Percentiles rank a stretch among this genome's conserved stretches.
Conservation (phyloP, 352 stramenopile genomes). For the Pythium sukuiense region DNA sequence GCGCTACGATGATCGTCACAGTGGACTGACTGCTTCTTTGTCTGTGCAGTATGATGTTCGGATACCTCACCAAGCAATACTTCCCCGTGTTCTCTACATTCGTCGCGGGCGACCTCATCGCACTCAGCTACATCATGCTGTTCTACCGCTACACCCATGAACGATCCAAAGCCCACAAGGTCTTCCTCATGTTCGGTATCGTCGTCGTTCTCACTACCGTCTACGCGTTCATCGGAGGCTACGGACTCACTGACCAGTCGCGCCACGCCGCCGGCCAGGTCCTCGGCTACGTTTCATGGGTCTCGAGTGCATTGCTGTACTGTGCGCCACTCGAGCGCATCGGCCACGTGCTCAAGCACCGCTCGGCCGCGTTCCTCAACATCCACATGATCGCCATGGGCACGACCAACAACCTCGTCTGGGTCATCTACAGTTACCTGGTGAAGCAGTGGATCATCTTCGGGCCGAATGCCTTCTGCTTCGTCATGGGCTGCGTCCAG, state of each 20-base stretch:
- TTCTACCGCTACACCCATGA: slow-evolving; percentile 53
- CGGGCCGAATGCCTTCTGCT: slow-evolving; percentile 46
- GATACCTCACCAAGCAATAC: slow-evolving; percentile 43
- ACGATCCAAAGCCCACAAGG: slow-evolving; percentile 39
- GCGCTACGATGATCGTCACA: neutral
- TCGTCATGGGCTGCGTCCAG: slow-evolving; percentile 34
- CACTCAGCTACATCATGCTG: slow-evolving; percentile 42
- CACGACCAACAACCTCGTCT: slow-evolving; percentile 56
- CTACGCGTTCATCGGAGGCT: slow-evolving; percentile 44
- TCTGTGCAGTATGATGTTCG: slow-evolving; percentile 34
- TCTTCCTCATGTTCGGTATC: slow-evolving; percentile 24
- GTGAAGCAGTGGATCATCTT: slow-evolving; percentile 53
- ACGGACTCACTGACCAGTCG: slow-evolving; percentile 34
- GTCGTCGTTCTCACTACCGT: slow-evolving; percentile 30
- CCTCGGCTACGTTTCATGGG: slow-evolving; percentile 40
- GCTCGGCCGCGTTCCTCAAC: slow-evolving; percentile 48
- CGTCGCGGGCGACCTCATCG: slow-evolving; percentile 37
- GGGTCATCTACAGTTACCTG: slow-evolving; percentile 49
- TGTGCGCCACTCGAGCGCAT: slow-evolving; percentile 54
- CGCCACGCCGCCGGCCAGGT: slow-evolving; percentile 31
- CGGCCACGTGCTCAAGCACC: slow-evolving; percentile 44
- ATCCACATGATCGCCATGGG: slow-evolving; percentile 56
- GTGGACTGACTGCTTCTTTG: slow-evolving; percentile 20
- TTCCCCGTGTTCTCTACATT: slow-evolving; percentile 53
- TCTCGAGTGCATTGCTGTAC: slow-evolving; percentile 48